These are phyloP conservation scores for Pholiota conissans DNA, from an alignment of 768 basidiomycete species.

Conservation along the genomic window DNA sequence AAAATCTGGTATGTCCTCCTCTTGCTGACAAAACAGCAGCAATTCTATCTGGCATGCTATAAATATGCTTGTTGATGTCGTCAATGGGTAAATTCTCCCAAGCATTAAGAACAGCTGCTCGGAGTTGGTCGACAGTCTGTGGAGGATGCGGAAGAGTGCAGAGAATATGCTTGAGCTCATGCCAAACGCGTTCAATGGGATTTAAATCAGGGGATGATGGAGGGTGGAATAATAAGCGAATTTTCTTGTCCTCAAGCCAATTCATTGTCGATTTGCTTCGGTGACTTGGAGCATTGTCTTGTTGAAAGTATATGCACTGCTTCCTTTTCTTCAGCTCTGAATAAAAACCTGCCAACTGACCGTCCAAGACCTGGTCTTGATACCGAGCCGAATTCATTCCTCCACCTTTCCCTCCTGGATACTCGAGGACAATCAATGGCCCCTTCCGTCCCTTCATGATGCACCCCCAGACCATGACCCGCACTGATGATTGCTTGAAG, in stretches of 20 bases:
- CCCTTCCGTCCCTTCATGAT: constrained; percentile 6
- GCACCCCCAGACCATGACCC: too few relatives aligned
- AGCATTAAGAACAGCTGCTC: neutral
- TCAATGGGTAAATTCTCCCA: constrained; percentile 22
- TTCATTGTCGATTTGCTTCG: too few relatives aligned
- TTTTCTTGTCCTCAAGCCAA: constrained; percentile 16
- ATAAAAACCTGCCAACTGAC: too few relatives aligned
- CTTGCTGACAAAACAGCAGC: constrained; percentile 12
- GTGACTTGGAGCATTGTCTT: too few relatives aligned
- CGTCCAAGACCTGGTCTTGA: too few relatives aligned
- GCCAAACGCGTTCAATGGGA: constrained; percentile 35
- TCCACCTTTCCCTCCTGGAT: constrained; percentile 7
- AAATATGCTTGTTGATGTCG: constrained; percentile 22
- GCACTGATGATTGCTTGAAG: constrained; percentile 7
- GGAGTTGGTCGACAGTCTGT: constrained; percentile 17
- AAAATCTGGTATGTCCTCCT: neutral
- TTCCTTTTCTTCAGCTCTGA: too few relatives aligned
- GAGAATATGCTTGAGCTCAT: constrained; percentile 25
- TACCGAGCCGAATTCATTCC: constrained; percentile 6
- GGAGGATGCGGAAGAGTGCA: constrained; percentile 15
- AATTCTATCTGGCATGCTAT: constrained; percentile 20
- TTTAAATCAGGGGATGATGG: constrained; percentile 30
- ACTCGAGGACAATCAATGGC: constrained; percentile 4
- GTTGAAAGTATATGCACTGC: too few relatives aligned
- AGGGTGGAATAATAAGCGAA: constrained; percentile 27